These are phyloP conservation scores for Periconia sp. DNA, from an alignment of 2,329 filamentous ascomycete species.

Conservation along the genomic window DNA sequence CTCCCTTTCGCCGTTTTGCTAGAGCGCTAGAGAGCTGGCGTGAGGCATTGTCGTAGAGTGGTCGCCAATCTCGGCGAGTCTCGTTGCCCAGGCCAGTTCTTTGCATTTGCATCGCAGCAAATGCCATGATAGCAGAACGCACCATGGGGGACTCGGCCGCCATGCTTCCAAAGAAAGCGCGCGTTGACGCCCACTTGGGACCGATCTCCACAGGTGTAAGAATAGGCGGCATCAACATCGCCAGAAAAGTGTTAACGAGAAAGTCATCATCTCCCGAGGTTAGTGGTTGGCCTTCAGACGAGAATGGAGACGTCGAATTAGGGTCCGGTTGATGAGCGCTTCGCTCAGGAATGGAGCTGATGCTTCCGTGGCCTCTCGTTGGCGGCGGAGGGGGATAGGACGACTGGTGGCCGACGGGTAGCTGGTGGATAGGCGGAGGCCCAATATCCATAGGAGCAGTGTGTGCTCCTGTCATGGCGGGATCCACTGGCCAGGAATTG, in stretches of 20 bases:
- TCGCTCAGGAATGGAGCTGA: constrained; percentile 22
- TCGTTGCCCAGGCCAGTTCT: constrained; percentile 42
- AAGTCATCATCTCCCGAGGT: constrained; percentile 39
- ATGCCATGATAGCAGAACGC: constrained; percentile 57
- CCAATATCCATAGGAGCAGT: constrained; percentile 22
- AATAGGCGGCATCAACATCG: constrained; percentile 59
- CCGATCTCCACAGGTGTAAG: constrained; percentile 61
- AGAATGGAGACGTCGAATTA: constrained; percentile 37
- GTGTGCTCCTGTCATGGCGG: constrained; percentile 13
- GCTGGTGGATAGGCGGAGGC: constrained; percentile 27
- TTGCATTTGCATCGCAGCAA: constrained; percentile 54
- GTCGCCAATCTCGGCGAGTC: constrained; percentile 38
- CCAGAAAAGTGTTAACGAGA: constrained; percentile 57
- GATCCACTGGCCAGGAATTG: constrained; percentile 37
- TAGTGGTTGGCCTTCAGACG: constrained; percentile 27
- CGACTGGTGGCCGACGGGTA: constrained; percentile 21
- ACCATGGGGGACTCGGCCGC: constrained; percentile 56
- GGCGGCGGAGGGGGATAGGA: constrained; percentile 16
- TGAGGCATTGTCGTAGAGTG: constrained; percentile 38
- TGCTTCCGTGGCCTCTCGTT: constrained; percentile 13
- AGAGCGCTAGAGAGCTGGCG: constrained; percentile 30
- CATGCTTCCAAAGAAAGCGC: constrained; percentile 57
- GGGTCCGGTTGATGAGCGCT: constrained; percentile 20
- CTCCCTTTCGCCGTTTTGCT: constrained; percentile 18
- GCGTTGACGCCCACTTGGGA: constrained; percentile 58